A percentile compares a stretch with the other conserved stretches of the same genome.
These are phyloP conservation scores for Paracamarosporium sp. DNA, from an alignment of 2,329 filamentous ascomycete genomes.

Conservation along the genomic window DNA sequence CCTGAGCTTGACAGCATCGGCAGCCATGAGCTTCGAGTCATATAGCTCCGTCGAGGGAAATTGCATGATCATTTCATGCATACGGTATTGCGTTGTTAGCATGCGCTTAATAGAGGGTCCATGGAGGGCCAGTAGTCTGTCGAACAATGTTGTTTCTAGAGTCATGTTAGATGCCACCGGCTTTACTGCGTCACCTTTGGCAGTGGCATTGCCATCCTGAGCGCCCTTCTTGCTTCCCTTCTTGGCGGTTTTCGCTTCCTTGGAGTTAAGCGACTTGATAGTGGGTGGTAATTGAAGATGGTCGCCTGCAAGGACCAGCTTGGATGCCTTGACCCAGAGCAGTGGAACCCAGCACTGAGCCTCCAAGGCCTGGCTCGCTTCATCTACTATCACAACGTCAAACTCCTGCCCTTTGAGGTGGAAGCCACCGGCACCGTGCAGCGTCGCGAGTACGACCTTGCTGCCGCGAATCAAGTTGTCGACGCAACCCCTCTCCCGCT, in stretches of 20 bases:
- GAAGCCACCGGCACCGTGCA: slow-evolving; percentile 88
- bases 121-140: slow-evolving; percentile 82
- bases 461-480: slow-evolving; percentile 75
- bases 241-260: slow-evolving; percentile 42
- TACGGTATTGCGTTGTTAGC: slow-evolving; percentile 96
- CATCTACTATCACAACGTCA: slow-evolving; percentile 94
- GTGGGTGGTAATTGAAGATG: slow-evolving; percentile 94
- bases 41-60: slow-evolving; percentile 93
- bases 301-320: slow-evolving; percentile 90
- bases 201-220: slow-evolving; percentile 47
- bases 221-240: slow-evolving; percentile 42
- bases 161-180: slow-evolving; percentile 53
- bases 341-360: slow-evolving; percentile 97
- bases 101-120: slow-evolving; percentile 87
- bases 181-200: slow-evolving; percentile 44
- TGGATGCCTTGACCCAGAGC: slow-evolving; percentile 71
- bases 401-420: slow-evolving; percentile 83
- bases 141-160: slow-evolving; percentile 91
- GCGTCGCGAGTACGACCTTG: slow-evolving; percentile 87
- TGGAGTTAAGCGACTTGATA: slow-evolving; percentile 75
- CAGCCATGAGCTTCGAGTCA: slow-evolving; percentile 79
- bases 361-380: slow-evolving; percentile 93
- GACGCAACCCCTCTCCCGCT: slow-evolving; percentile 83
- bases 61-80: slow-evolving; percentile 95
- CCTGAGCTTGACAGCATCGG: slow-evolving; percentile 76